Evolutionary conservation across 768 basidiomycete species (phyloP), one percentile per base, ranked within the genome.

Genomic region (Podaxis sp.): DNA sequence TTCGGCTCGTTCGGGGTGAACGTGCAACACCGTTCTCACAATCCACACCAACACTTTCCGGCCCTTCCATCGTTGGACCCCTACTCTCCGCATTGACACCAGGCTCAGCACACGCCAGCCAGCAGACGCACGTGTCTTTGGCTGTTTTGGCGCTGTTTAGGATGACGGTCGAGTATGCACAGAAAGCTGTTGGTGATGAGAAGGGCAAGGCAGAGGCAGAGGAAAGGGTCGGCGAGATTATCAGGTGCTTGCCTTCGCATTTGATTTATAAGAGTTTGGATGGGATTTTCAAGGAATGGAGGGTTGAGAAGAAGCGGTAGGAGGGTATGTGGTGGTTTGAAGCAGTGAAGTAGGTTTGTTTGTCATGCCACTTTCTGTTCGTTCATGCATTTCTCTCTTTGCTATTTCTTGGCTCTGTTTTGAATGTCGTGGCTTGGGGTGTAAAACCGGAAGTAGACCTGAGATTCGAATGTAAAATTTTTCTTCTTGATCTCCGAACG

Each of bases 41-140:
- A 65, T 80, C 85, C 44, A 77, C 83, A 13, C 83, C 86, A 1
- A 77, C 84, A 8, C 82, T 89, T 55, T 85, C 87, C 40, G 81
- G 84, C 2, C 87, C 88, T 7, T 79, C 72, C 65, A 76, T 89
- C 42, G 84, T 87, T 55, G 91, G 91, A 3, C 89, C 89, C 13
- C 81, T 92, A 55, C 77, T 90, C 11, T 78, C 87, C 51, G 91
- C 90, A 39, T 79, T 93, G 54, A 78, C 85, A 4, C 86, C 84
- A n/a, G 86, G 87, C 46, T 91, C 93, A 3, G 85, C 92, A 12
- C 93, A 95, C 69, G 88, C 87, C 19, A 81, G 86, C 44, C 93
- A 96, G 69, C 96, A 99, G 77, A 98, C 95, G 1, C 95, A 96
- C 67, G 91, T 96, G 24, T 93, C 93, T 8, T 84, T 99, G 36